Conservation (phyloP, 106 monocot genomes). For the Dendrobium catenatum region DNA sequence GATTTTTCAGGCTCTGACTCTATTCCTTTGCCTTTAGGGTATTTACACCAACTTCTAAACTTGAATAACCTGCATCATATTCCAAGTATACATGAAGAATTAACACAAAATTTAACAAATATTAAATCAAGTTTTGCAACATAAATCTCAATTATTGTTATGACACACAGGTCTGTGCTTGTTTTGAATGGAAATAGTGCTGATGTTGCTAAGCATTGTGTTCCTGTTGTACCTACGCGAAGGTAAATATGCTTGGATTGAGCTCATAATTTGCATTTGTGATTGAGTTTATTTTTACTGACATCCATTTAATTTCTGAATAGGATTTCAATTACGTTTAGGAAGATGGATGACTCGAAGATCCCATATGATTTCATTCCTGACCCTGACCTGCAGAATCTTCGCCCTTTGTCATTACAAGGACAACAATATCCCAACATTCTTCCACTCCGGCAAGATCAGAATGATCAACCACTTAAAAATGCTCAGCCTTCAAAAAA, state of each 20-base stretch:
- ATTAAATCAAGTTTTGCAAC: not conserved
- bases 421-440: no score
- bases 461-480: no score
- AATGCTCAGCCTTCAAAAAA: no score
- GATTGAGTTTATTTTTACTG: not conserved
- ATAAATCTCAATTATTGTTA: not conserved
- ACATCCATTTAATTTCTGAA: not conserved
- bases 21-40: constrained; percentile 45
- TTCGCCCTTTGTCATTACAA: no score
- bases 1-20: constrained; percentile 33
- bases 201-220: constrained; percentile 74
- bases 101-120: not conserved
- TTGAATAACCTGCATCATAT: no score
- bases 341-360: constrained; percentile 59
- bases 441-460: no score
- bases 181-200: constrained; percentile 76
- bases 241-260: not conserved
- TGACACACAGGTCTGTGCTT: constrained; percentile 48
- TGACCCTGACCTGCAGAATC: no score
- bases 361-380: constrained; percentile 13
- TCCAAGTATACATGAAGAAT: not conserved
- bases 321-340: constrained; percentile 68
- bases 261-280: not conserved
- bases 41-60: not conserved
- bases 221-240: constrained; percentile 45